Base-by-base conservation (phyloP, 1,139 yeast species). In the Debaryomycetaceae sp. region DNA sequence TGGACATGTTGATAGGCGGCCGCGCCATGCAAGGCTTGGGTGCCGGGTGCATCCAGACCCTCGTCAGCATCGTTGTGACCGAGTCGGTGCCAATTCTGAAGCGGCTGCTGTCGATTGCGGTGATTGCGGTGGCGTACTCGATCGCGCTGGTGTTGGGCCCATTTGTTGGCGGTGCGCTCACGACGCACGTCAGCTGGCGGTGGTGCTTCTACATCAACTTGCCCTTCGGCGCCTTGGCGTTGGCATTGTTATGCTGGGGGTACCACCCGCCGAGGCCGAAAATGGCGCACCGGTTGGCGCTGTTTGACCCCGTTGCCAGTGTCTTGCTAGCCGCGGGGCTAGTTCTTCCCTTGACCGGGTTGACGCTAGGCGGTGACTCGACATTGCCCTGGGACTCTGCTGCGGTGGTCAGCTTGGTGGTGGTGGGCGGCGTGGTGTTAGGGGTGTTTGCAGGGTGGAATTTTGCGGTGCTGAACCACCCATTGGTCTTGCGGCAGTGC, bases 151-250 rank as follows among this genome's bases (percentile, higher is more conserved):
- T 67, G 3, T 47, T 69, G 24, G 89, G 88, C 1, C 89, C 89
- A 0, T 60, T 80, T 31, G 48, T 80, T 25, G 88, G 88, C 18
- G 88, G 88, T 19, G 78, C 80, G 1, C 71, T 79, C 43, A 66
- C 83, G 2, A 49, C 73, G n/a, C 62, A 71, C 30, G 78, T 74
- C 2, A 61, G 76, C 13, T 83, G 91, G 91, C 65, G 91, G 49
- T 81, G 89, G 89, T 77, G 85, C 44, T 83, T 82, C 51, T 83
- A 76, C 51, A 66, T 83, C 44, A 82, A 81, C 48, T 53, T 83
- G 36, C 86, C 89, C 4, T 57, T 80, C 29, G 83, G 84, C 12
- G 86, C 81, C 0, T 39, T 68, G 4, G 78, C 83, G 1, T 53
- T 70, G 12, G 48, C 56, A 0, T 47, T 71, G 15, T 59, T 82